Percentiles rank a stretch among this genome's conserved stretches.
phyloP scores from a whole-genome alignment of 2,329 filamentous ascomycete species.

The Alternaria sp. region DNA sequence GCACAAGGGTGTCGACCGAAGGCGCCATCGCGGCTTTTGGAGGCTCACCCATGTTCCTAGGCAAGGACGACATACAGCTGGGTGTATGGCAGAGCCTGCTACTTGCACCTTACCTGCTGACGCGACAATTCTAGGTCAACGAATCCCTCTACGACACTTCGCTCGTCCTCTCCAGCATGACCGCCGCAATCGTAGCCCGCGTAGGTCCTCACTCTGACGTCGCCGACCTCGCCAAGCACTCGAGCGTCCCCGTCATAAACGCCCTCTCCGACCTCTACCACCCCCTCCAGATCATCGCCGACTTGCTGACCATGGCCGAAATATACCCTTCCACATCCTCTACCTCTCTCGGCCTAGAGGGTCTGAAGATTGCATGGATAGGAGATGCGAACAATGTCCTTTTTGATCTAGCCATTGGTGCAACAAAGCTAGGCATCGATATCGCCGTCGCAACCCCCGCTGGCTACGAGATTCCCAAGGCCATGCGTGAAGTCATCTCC shows the following conservation, averaged over 20 bases:
- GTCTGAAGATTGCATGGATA: conserved; percentile 93
- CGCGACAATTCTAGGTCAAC: conserved; percentile 68
- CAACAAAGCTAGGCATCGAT: conserved; percentile 85
- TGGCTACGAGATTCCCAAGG: conserved; percentile 80
- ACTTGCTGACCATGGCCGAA: conserved; percentile 91
- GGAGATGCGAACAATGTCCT: conserved; percentile 98
- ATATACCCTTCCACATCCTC: conserved; percentile 64
- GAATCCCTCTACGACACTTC: conserved; percentile 94
- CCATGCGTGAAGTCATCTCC: conserved; percentile 77
- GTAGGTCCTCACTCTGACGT: conserved; percentile 62
- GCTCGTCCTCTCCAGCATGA: conserved; percentile 84
- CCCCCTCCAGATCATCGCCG: conserved; percentile 91
- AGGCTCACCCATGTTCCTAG: conserved; percentile 94
- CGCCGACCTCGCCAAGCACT: conserved; percentile 58
- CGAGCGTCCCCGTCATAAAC: conserved; percentile 60
- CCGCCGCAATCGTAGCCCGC: conserved; percentile 59
- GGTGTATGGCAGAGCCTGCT: conserved; percentile 65
- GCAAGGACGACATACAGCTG: conserved; percentile 94
- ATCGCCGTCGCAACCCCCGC: conserved; percentile 85
- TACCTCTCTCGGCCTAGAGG: conserved; percentile 72
- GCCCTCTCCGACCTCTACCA: conserved; percentile 87
- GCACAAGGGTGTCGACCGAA: conserved; percentile 93
- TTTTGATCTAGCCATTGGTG: conserved; percentile 89
- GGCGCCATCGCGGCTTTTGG: conserved; percentile 87
- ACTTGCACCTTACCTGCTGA: not conserved